Evolutionary conservation across 163 green algal species (phyloP).

Genomic region (Chlamydomonas reinhardtii): DNA sequence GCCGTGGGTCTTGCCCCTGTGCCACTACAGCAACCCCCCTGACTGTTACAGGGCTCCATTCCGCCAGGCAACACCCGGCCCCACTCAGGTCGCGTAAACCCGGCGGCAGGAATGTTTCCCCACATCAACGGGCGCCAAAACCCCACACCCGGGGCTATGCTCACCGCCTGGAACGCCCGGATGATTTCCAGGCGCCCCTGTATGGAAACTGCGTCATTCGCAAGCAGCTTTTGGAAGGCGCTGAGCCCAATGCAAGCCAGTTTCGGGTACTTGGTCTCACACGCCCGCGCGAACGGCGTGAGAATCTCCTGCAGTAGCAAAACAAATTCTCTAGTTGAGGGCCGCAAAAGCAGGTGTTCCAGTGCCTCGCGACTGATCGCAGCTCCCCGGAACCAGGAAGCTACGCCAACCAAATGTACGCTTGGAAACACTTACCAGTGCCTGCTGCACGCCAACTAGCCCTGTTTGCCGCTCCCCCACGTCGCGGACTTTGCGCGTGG

Average conservation of each 20-base stretch:
- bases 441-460: slow-evolving; percentile 50
- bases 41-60: too few relatives aligned
- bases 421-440: slow-evolving; percentile 26
- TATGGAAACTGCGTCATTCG: slow-evolving; percentile 74
- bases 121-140: too few relatives aligned
- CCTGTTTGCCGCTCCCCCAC: slow-evolving; percentile 45
- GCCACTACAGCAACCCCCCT: too few relatives aligned
- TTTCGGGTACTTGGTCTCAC: slow-evolving; percentile 79
- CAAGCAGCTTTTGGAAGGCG: slow-evolving; percentile 84
- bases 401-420: neutral
- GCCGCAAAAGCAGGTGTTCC: neutral
- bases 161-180: slow-evolving; percentile 71
- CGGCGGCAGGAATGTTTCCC: too few relatives aligned
- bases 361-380: neutral
- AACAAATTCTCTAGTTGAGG: neutral
- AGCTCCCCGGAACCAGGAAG: neutral
- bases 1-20: too few relatives aligned
- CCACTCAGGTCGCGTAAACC: too few relatives aligned
- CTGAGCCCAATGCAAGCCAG: slow-evolving; percentile 75
- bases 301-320: slow-evolving; percentile 79
- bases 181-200: slow-evolving; percentile 68
- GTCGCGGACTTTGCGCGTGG: slow-evolving; percentile 68
- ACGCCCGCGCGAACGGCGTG: slow-evolving; percentile 80
- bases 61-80: too few relatives aligned
- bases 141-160: neutral